phyloP scores from a whole-genome alignment of 139 green algal genomes.

The Nannochloris sp. region DNA sequence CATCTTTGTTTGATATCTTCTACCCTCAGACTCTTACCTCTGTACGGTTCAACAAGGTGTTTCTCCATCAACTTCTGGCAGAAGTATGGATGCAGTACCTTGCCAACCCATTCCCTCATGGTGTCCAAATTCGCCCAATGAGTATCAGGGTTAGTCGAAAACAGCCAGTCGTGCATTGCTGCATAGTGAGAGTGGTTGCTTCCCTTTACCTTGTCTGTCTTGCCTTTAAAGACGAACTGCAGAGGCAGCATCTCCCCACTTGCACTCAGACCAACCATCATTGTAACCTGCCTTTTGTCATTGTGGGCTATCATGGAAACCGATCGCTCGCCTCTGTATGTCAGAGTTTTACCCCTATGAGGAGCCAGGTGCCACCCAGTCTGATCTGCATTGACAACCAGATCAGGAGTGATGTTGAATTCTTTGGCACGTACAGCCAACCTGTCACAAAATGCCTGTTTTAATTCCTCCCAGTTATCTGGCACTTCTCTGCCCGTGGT shows the following conservation, averaged over 20 bases:
- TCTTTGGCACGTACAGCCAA: background rate
- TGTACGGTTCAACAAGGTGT: background rate
- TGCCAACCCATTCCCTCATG: background rate
- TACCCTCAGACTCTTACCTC: background rate
- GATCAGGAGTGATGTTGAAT: background rate
- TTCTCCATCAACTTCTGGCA: background rate
- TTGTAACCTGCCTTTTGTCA: background rate
- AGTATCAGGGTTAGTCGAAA: background rate
- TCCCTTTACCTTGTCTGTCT: background rate
- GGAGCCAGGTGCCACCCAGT: background rate
- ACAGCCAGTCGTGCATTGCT: background rate
- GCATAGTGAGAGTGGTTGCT: background rate
- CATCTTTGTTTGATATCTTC: background rate
- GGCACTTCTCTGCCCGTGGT: background rate
- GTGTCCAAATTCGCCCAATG: background rate
- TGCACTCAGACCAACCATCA: background rate
- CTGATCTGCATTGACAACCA: background rate
- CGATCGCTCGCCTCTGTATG: too few relatives aligned
- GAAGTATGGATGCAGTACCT: background rate
- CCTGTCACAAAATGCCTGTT: slow-evolving; percentile 1
- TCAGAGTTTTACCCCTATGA: background rate
- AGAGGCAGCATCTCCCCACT: background rate
- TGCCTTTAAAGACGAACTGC: background rate
- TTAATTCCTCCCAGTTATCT: slow-evolving; percentile 3
- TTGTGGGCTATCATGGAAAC: background rate